A percentile compares a stretch with the other conserved stretches of the same genome.
Evolutionary conservation across 140 eudicot genomes (phyloP).

Genomic region (Anethum foeniculum): DNA sequence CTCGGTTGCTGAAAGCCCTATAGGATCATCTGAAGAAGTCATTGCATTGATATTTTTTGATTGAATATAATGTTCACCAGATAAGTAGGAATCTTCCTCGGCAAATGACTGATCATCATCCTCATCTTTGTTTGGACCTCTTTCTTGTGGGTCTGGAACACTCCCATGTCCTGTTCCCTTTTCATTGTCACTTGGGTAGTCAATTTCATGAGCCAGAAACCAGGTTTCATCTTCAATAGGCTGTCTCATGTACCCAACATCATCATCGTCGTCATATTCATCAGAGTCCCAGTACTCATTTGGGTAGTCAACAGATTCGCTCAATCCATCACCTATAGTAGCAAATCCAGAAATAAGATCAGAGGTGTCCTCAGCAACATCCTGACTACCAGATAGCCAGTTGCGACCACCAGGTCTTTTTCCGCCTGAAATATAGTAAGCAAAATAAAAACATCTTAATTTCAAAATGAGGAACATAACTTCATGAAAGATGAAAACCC

Average conservation of each 20-base stretch:
- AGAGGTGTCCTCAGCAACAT: conserved; percentile 82
- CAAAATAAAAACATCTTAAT: neutral
- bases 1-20: conserved; percentile 39
- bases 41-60: conserved; percentile 43
- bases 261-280: conserved; percentile 99
- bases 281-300: conserved; percentile 98
- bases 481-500: neutral
- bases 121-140: conserved; percentile 49
- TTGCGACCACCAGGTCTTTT: conserved; percentile 78
- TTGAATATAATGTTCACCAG: conserved; percentile 61
- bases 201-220: conserved; percentile 98
- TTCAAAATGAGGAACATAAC: neutral
- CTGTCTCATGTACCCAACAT: conserved; percentile 96
- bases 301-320: conserved; percentile 84
- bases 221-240: conserved; percentile 98
- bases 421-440: conserved; percentile 37
- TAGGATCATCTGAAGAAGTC: conserved; percentile 43
- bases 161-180: conserved; percentile 76
- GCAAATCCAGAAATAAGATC: conserved; percentile 94
- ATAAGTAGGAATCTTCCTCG: conserved; percentile 78
- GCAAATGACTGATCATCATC: conserved; percentile 94
- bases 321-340: conserved; percentile 89
- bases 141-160: conserved; percentile 59
- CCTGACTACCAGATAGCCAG: conserved; percentile 95
- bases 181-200: conserved; percentile 94